Base-by-base conservation (phyloP, 495 filamentous ascomycete species). In the Xylaria cubensis region DNA sequence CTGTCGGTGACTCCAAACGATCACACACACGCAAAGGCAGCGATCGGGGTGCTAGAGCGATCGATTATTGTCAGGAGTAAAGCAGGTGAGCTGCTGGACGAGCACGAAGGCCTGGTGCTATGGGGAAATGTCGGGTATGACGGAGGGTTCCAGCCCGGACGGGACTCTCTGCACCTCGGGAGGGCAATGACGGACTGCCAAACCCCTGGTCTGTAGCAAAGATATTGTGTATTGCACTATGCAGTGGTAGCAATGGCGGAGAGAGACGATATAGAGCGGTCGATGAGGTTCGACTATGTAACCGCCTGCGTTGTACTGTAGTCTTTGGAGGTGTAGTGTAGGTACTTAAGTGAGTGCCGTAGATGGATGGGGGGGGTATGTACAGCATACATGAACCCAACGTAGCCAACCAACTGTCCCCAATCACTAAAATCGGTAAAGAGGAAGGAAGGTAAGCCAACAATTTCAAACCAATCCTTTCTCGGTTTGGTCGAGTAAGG, bases 61-160 rank as follows among this genome's bases (percentile, higher is more conserved):
- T 62, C 55, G 67, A 48, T 24, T 42, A 24, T 63, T 6, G 55
- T 62, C 67, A 41, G 55, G 55, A 63, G 44, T 36, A 48, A 50
- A 39, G n/a, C 24, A 46, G 34, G 41, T 13, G 36, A 10, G n/a
- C 53, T 26, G 53, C 10, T 29, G 44, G 44, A 66, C 44, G 63
- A 48, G 41, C 42, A 55, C 64, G 34, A n/a, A 55, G 19, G 15
- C 39, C 34, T 26, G 34, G 59, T 63, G 69, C 44, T 59, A 42
- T 48, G 62, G 70, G 46, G 62, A 48, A 71, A 64, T 44, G 48
- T 72, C 70, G 63, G 70, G 41, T 72, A 67, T 67, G 70, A 39
- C 41, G 53, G 70, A 59, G 65, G 67, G 55, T 62, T 41, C 67
- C 65, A 50, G 26, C 50, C 29, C 32, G 26, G 61, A 42, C 32